A percentile compares a stretch with the other conserved stretches of the same genome.
Evolutionary conservation across 169 alveolate species (phyloP).

Genomic region (Neospora caninum): DNA sequence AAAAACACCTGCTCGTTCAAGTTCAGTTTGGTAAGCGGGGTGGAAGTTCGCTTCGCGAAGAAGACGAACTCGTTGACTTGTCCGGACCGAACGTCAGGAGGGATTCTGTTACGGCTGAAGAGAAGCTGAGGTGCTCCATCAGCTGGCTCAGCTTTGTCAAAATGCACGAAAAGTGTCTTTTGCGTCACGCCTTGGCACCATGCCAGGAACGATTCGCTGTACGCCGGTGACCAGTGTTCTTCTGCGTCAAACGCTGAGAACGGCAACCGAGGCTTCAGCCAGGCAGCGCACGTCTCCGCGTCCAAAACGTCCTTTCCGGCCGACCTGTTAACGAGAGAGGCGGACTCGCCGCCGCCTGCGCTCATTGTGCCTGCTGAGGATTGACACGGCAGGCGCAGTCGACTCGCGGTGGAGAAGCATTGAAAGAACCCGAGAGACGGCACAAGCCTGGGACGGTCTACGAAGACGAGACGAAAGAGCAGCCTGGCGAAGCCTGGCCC

Average conservation of each 20-base stretch:
- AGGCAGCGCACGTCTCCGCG: conserved; percentile 36
- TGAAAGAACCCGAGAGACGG: too few relatives aligned
- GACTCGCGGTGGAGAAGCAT: too few relatives aligned
- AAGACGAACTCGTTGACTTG: conserved; percentile 62
- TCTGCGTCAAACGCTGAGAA: conserved; percentile 29
- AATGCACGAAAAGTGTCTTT: background rate
- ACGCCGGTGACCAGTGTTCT: background rate
- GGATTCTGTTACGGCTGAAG: conserved; percentile 14
- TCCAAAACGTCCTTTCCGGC: background rate
- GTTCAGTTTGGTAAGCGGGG: conserved; percentile 28
- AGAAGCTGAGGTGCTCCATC: background rate
- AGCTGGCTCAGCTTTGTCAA: background rate
- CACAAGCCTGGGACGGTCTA: too few relatives aligned
- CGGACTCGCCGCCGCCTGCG: too few relatives aligned
- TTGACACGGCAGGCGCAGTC: too few relatives aligned
- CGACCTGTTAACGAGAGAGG: too few relatives aligned
- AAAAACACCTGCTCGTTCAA: conserved; percentile 55
- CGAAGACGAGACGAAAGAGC: too few relatives aligned
- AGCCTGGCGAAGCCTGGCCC: too few relatives aligned
- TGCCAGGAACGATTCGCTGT: background rate
- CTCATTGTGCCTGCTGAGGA: too few relatives aligned
- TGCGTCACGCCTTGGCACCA: conserved; percentile 35
- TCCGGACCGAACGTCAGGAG: conserved; percentile 32
- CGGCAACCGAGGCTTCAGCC: conserved; percentile 55
- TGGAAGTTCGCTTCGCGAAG: conserved; percentile 64